Base-by-base conservation (phyloP, 805 yeast species). In the Zygosaccharomyces bailii region DNA sequence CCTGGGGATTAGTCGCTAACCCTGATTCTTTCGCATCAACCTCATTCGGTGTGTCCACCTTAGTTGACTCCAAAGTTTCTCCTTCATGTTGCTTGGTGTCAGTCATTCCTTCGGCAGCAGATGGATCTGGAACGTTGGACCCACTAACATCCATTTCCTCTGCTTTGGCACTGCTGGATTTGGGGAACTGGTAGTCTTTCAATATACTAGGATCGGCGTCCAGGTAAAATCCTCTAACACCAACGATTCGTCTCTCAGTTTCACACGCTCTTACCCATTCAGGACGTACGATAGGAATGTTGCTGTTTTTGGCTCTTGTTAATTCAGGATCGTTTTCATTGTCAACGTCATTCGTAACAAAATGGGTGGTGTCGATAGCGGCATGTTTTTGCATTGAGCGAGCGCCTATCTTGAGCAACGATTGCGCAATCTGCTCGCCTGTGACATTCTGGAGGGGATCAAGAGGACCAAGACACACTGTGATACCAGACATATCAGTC, bases 261-360 rank as follows among this genome's bases (percentile, higher is more conserved):
- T 86, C 95, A 69, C 98, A 93, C 0, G 97, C 96, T 65, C 85
- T 84, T 45, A 93, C 71, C 98, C 98, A 93, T 63, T 93, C 97
- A 0, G 99, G 98, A 63, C 96, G 78, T 20, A 93, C 90, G 31
- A 93, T 78, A 2, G 99, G 99, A 44, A 93, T 88, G 60, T 89
- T 93, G 70, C 80, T 78, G 42, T 84, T 89, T 49, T 76, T 74
- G 1, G 98, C 99, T 60, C 80, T 83, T 50, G 80, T 73, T 69
- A 78, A 85, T 64, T 86, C 90, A 16, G 50, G 56, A 49, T 63
- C 66, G 24, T 54, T 57, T 8, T 57, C 61, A 37, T 58, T 53
- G 32, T 60, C 65, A 3, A 39, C 18, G 32, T 61, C 66, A 40
- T 63, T 62, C 13, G 82, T 74, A n/a, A 93, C 73, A 59, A 84